phyloP scores from a whole-genome alignment of 2,329 filamentous ascomycete species.

The Fusarium sp. region DNA sequence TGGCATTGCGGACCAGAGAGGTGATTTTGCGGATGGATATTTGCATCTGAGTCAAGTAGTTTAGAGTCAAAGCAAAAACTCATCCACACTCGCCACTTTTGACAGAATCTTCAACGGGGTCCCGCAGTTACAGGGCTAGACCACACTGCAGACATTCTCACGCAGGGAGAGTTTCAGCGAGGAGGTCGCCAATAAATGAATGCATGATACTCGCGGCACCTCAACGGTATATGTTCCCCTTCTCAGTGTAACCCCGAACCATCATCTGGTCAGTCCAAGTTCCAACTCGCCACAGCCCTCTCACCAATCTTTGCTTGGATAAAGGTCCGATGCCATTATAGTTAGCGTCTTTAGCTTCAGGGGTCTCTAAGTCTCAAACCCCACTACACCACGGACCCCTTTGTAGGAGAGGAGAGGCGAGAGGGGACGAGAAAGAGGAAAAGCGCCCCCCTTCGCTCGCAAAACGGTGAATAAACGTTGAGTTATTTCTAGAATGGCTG shows the following conservation, averaged over 20 bases:
- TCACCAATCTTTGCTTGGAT: background rate
- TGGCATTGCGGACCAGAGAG: background rate
- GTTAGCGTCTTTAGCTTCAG: background rate
- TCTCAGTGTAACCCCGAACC: background rate
- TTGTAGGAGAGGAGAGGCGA: background rate
- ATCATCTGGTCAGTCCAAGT: background rate
- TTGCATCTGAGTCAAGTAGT: background rate
- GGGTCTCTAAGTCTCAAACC: background rate
- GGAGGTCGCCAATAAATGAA: background rate
- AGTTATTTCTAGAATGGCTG: background rate
- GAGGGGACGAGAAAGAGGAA: background rate
- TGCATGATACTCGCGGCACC: background rate
- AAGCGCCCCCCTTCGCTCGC: background rate
- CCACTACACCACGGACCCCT: background rate
- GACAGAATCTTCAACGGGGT: background rate
- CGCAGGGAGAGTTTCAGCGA: background rate
- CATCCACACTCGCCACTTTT: background rate
- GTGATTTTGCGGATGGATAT: background rate
- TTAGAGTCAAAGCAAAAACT: background rate
- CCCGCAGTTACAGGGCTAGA: background rate
- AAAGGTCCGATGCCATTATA: slow-evolving; percentile 2
- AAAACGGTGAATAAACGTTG: background rate
- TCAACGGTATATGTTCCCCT: background rate
- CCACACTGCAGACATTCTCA: background rate
- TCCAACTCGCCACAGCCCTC: background rate